These are phyloP conservation scores for Aotearoamyces nothofagi DNA, from an alignment of 2,329 filamentous ascomycete genomes.

Conservation along the genomic window DNA sequence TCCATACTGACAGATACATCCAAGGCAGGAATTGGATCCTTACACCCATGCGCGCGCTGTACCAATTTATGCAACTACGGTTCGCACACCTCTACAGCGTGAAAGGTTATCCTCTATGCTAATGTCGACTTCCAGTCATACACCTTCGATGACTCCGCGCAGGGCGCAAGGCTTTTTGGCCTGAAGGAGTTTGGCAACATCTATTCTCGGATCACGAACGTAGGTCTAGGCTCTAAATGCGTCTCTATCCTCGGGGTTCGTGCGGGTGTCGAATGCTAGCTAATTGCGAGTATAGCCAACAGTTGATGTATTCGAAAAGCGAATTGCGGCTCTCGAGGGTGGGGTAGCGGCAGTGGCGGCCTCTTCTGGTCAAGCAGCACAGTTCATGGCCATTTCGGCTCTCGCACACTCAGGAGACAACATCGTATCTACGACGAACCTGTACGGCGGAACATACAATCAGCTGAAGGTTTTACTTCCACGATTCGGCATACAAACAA, in stretches of 20 bases:
- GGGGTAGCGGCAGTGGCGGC: slow-evolving; percentile 76
- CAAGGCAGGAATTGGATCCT: slow-evolving; percentile 65
- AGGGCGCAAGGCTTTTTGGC: slow-evolving; percentile 86
- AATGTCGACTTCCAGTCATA: slow-evolving; percentile 49
- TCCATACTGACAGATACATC: slow-evolving; percentile 5
- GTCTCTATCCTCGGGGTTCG: too few species aligned
- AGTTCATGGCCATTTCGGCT: slow-evolving; percentile 77
- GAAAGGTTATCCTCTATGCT: slow-evolving; percentile 4
- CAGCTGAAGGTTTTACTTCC: slow-evolving; percentile 87
- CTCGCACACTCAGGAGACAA: slow-evolving; percentile 86
- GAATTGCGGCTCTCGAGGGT: slow-evolving; percentile 88
- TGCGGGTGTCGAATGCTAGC: too few species aligned
- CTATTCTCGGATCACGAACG: slow-evolving; percentile 94
- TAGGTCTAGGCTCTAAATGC: too few species aligned
- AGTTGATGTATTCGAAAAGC: slow-evolving; percentile 90
- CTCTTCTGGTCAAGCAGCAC: slow-evolving; percentile 75
- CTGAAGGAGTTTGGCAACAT: slow-evolving; percentile 97
- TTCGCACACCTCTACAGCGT: slow-evolving; percentile 18
- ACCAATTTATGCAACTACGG: slow-evolving; percentile 89
- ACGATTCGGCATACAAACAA: slow-evolving; percentile 74
- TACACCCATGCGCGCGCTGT: slow-evolving; percentile 79
- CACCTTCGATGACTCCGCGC: slow-evolving; percentile 89
- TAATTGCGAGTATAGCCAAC: slow-evolving; percentile 51
- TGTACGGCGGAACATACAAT: slow-evolving; percentile 95
- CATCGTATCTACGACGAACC: slow-evolving; percentile 77